A percentile compares a stretch with the other conserved stretches of the same genome.
Conservation (phyloP, 225 moss, liverwort and hornwort genomes). For the Polytrichum formosum region DNA sequence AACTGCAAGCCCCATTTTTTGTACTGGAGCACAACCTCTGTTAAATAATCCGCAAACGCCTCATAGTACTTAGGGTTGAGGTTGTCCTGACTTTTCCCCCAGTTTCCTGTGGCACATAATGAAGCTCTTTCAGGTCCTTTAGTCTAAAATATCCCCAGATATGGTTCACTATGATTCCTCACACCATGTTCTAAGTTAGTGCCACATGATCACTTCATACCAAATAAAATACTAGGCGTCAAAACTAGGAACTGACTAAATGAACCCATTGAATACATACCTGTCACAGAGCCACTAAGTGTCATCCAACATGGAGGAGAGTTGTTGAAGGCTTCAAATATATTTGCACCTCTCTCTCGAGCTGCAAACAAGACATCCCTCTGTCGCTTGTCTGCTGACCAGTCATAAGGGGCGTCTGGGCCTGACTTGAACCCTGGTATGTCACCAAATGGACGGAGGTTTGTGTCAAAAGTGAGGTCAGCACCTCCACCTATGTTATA, state of each 20-base stretch:
- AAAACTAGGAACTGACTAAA: too few relatives aligned
- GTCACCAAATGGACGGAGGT: slow-evolving; percentile 82
- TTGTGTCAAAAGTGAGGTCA: slow-evolving; percentile 69
- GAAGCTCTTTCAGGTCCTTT: not conserved
- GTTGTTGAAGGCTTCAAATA: slow-evolving; percentile 90
- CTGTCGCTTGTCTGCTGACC: slow-evolving; percentile 90
- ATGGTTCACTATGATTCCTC: too few relatives aligned
- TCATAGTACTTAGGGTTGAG: slow-evolving; percentile 53
- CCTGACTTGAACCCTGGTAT: slow-evolving; percentile 73
- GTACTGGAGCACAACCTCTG: slow-evolving; percentile 81
- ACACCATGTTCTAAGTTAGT: too few relatives aligned
- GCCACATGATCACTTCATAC: too few relatives aligned
- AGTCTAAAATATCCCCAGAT: too few relatives aligned
- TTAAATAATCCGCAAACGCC: slow-evolving; percentile 84
- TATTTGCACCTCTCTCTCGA: slow-evolving; percentile 67
- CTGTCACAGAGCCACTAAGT: slow-evolving; percentile 90
- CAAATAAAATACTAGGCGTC: not conserved
- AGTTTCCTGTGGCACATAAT: slow-evolving; percentile 49
- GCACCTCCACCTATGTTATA: slow-evolving; percentile 97
- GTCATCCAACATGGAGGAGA: slow-evolving; percentile 98
- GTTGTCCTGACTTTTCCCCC: slow-evolving; percentile 72
- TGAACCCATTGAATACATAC: slow-evolving; percentile 10
- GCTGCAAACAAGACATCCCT: slow-evolving; percentile 75
- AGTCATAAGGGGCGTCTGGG: slow-evolving; percentile 60
- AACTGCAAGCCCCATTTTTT: slow-evolving; percentile 77